Evolutionary conservation across 164 flowering plant genomes (phyloP).

Genomic region (Protea cynaroides): DNA sequence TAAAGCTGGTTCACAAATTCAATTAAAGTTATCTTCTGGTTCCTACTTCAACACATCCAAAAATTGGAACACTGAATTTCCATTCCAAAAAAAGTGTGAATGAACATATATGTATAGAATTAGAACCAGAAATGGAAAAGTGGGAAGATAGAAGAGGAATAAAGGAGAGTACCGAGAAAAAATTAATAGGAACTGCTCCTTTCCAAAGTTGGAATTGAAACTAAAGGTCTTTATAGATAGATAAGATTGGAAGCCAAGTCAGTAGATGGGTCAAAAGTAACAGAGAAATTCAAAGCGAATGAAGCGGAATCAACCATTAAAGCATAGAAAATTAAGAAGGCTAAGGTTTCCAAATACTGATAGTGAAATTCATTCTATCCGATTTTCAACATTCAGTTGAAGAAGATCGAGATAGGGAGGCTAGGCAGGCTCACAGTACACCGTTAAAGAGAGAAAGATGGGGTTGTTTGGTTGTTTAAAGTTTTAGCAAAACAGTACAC

Average conservation of each 20-base stretch:
- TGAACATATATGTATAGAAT: neutral
- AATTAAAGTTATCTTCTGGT: neutral
- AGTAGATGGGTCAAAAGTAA: too few relatives aligned
- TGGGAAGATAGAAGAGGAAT: neutral
- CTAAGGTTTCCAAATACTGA: too few relatives aligned
- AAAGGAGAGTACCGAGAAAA: neutral
- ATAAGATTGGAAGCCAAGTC: too few relatives aligned
- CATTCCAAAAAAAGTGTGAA: neutral
- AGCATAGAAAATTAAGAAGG: too few relatives aligned
- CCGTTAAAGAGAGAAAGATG: slow-evolving; percentile 3
- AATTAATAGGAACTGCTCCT: neutral
- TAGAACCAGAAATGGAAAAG: too few relatives aligned
- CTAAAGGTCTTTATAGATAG: too few relatives aligned
- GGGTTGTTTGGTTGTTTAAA: too few relatives aligned
- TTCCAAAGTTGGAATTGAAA: neutral
- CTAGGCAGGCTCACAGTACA: too few relatives aligned
- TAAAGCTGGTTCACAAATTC: neutral
- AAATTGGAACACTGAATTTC: neutral
- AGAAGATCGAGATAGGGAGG: neutral
- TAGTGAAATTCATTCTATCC: too few relatives aligned
- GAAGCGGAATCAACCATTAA: too few relatives aligned
- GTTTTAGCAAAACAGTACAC: slow-evolving; percentile 6
- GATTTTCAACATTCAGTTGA: too few relatives aligned
- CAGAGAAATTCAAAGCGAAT: too few relatives aligned
- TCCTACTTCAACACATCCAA: neutral